phyloP scores from a whole-genome alignment of 2,329 filamentous ascomycete genomes.

The Diaporthe eres region DNA sequence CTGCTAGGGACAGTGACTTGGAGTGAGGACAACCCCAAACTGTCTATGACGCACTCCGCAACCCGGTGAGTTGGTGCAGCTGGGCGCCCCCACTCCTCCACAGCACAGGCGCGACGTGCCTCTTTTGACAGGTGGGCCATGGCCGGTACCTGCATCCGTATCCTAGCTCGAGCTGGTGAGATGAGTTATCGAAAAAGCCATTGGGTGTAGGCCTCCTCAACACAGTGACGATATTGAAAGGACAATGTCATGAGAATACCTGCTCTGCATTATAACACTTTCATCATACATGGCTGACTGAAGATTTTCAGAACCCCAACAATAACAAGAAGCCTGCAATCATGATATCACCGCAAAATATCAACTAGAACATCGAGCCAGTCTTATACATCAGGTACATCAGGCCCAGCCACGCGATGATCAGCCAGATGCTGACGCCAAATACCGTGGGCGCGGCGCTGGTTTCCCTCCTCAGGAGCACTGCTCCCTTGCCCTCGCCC shows the following conservation, averaged over 20 bases:
- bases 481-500: background rate
- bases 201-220: background rate
- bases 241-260: background rate
- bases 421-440: constrained; percentile 34
- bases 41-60: background rate
- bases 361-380: constrained; percentile 33
- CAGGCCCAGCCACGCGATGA: constrained; percentile 32
- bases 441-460: constrained; percentile 33
- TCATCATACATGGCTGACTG: background rate
- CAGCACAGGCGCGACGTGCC: background rate
- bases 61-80: background rate
- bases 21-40: background rate
- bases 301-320: background rate
- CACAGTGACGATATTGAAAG: background rate
- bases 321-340: too few relatives aligned
- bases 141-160: background rate
- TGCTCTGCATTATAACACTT: background rate
- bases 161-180: background rate
- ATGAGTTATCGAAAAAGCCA: background rate
- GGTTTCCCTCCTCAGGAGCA: constrained; percentile 10
- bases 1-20: background rate
- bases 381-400: constrained; percentile 39
- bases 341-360: background rate
- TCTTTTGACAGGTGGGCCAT: background rate
- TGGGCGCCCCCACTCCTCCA: background rate